Evolutionary conservation across 306 rosid genomes (phyloP).

Genomic region (Corylus americana): DNA sequence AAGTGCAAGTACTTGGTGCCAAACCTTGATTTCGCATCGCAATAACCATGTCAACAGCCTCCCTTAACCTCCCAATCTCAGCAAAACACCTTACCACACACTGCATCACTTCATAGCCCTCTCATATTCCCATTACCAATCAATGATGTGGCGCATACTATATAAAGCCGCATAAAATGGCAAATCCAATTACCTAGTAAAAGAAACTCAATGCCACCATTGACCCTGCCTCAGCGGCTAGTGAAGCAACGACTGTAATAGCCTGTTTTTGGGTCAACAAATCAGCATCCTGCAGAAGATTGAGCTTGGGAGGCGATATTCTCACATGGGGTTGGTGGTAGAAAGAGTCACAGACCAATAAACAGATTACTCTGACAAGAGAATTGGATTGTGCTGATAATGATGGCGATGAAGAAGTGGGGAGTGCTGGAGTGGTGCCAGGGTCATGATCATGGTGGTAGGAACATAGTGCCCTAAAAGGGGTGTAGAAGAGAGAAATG

Average conservation of each 20-base stretch:
- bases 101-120: slow-evolving; percentile 68
- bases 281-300: slow-evolving; percentile 45
- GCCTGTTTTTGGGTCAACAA: slow-evolving; percentile 65
- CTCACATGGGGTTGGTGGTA: slow-evolving; percentile 42
- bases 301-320: slow-evolving; percentile 46
- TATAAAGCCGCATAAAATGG: slow-evolving; percentile 70
- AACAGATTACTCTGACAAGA: slow-evolving; percentile 47
- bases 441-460: neutral
- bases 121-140: slow-evolving; percentile 55
- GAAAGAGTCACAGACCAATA: slow-evolving; percentile 61
- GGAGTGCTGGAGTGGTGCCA: slow-evolving; percentile 17
- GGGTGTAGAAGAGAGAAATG: slow-evolving; percentile 17
- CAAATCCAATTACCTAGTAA: slow-evolving; percentile 58
- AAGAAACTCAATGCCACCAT: slow-evolving; percentile 77
- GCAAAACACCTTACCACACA: slow-evolving; percentile 63
- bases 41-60: slow-evolving; percentile 69
- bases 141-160: slow-evolving; percentile 59
- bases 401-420: slow-evolving; percentile 28
- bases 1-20: slow-evolving; percentile 41
- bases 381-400: slow-evolving; percentile 40
- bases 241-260: slow-evolving; percentile 65
- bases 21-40: slow-evolving; percentile 82
- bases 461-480: slow-evolving; percentile 32
- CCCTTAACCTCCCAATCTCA: slow-evolving; percentile 75
- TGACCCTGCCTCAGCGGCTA: slow-evolving; percentile 69